Percentiles rank a stretch among this genome's conserved stretches.
Evolutionary conservation across 169 alveolate genomes (phyloP).

Genomic region (Cardiosporidium cionae): DNA sequence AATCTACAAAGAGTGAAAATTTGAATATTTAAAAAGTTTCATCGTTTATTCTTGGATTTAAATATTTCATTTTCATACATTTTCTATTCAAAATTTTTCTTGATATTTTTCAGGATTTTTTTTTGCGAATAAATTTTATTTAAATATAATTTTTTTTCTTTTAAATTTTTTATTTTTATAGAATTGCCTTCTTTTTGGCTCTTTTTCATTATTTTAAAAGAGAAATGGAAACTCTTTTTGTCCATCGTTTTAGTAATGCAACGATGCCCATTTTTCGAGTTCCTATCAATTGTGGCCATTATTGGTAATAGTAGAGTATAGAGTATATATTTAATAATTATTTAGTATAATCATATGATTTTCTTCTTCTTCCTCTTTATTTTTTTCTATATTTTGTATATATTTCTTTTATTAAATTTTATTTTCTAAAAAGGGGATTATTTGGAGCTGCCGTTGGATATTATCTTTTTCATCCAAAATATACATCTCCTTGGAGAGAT

Average conservation of each 20-base stretch:
- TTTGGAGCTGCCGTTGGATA: constrained; percentile 82
- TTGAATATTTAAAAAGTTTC: no score
- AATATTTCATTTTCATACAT: not conserved
- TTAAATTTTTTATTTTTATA: constrained; percentile 19
- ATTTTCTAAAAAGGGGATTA: constrained; percentile 47
- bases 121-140: constrained; percentile 1
- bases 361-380: not conserved
- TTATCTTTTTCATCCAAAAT: constrained; percentile 86
- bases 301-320: constrained; percentile 83
- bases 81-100: constrained; percentile 10
- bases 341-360: constrained; percentile 32
- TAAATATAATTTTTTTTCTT: constrained; percentile 5
- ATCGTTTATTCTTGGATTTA: not conserved
- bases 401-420: not conserved
- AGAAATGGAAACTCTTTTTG: constrained; percentile 91
- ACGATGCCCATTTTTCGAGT: constrained; percentile 92
- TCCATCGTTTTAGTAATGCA: constrained; percentile 90
- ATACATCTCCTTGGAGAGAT: constrained; percentile 55
- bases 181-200: constrained; percentile 71
- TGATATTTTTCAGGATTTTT: constrained; percentile 10
- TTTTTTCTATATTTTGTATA: not conserved
- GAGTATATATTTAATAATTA: constrained; percentile 29
- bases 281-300: constrained; percentile 89
- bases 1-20: not conserved
- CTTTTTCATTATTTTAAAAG: constrained; percentile 90